Percentiles rank a stretch among this genome's conserved stretches.
Conservation (phyloP, 768 basidiomycete genomes). For the Mycena galericulata region DNA sequence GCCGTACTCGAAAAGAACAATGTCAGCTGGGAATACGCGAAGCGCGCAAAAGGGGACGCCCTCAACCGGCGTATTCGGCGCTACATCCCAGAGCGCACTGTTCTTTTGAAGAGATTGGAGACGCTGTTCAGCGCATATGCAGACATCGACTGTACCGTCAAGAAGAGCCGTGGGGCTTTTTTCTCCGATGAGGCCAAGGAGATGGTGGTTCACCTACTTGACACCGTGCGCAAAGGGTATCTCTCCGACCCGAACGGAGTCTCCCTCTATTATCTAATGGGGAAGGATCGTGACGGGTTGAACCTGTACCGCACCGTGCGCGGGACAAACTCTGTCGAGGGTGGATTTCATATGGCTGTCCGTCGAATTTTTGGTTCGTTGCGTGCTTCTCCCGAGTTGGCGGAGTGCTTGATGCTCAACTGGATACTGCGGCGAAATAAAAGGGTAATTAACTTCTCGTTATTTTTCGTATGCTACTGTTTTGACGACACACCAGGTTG, state of each 20-base stretch:
- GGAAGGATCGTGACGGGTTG: not conserved
- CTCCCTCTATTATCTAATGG: conserved; percentile 2
- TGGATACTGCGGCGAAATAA: conserved; percentile 17
- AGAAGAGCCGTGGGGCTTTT: not conserved
- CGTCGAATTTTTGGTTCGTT: conserved; percentile 2
- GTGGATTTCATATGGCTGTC: not conserved
- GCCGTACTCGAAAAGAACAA: not conserved
- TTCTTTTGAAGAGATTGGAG: not conserved
- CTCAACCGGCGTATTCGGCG: not conserved
- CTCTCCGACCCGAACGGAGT: too few species aligned
- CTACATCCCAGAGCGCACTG: not conserved
- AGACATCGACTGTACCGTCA: not conserved
- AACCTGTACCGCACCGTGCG: not conserved
- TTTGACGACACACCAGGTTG: not conserved
- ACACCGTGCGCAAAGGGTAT: too few species aligned
- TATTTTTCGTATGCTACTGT: too few species aligned
- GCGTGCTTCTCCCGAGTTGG: conserved; percentile 5
- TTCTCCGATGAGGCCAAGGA: too few species aligned
- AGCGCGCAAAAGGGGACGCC: not conserved
- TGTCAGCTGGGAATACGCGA: not conserved
- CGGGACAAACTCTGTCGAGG: not conserved
- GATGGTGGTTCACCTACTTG: too few species aligned
- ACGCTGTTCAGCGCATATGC: not conserved
- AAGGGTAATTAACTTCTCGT: not conserved
- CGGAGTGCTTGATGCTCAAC: conserved; percentile 8